Conservation (phyloP, 2,329 filamentous ascomycete species). For the Fusarium cicatricum region DNA sequence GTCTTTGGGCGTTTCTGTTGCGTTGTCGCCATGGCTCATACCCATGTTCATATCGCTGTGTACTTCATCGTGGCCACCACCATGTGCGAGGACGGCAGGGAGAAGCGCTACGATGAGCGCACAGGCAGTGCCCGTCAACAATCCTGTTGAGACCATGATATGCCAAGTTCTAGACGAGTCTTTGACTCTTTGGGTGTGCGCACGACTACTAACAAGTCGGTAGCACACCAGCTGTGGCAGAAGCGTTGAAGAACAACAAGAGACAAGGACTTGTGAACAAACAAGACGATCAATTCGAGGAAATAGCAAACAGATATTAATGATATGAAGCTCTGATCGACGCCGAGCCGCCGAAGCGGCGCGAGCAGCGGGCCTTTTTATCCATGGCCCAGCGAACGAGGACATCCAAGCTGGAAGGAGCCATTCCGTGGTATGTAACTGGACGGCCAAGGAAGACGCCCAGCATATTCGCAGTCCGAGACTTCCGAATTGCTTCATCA, state of each 20-base stretch:
- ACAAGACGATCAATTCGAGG: not conserved
- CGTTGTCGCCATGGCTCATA: slow-evolving; percentile 6
- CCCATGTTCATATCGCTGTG: slow-evolving; percentile 15
- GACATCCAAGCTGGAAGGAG: not conserved
- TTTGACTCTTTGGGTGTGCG: not conserved
- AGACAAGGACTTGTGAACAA: not conserved
- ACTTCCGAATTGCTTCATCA: slow-evolving; percentile 43
- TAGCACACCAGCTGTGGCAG: not conserved
- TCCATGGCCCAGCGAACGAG: not conserved
- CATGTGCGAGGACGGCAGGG: slow-evolving; percentile 35
- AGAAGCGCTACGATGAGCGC: slow-evolving; percentile 20
- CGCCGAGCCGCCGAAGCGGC: too few relatives aligned
- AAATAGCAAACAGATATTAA: slow-evolving; percentile 20
- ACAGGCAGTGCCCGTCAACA: not conserved
- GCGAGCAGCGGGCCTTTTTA: slow-evolving; percentile 15
- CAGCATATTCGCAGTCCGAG: slow-evolving; percentile 25
- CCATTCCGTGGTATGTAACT: not conserved
- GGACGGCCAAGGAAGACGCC: slow-evolving; percentile 3
- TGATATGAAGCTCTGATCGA: slow-evolving; percentile 8
- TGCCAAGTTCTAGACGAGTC: not conserved
- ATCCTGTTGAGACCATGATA: slow-evolving; percentile 6
- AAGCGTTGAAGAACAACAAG: not conserved
- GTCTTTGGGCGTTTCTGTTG: slow-evolving; percentile 37
- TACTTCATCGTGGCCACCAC: slow-evolving; percentile 19
- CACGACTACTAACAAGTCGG: not conserved